Conservation (phyloP, 495 filamentous ascomycete species). For the Neurospora tetrasperma region DNA sequence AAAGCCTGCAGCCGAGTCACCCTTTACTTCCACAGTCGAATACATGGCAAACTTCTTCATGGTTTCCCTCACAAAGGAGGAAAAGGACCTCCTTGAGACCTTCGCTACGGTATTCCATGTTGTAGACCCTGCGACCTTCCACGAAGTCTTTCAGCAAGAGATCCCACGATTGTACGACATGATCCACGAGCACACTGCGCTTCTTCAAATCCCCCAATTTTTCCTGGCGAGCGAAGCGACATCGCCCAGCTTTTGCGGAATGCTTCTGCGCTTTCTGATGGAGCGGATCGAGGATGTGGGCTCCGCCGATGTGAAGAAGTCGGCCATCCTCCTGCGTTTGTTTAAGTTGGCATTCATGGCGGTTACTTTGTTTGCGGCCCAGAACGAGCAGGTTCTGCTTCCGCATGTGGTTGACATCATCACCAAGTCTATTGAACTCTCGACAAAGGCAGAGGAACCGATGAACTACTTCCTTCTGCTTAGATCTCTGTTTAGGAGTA, state of each 20-base stretch:
- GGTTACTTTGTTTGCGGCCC: conserved; percentile 84
- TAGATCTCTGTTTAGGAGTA: conserved; percentile 86
- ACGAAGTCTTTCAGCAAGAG: conserved; percentile 96
- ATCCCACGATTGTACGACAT: conserved; percentile 94
- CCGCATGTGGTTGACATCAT: conserved; percentile 95
- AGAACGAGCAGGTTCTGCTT: conserved; percentile 91
- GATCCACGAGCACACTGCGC: conserved; percentile 91
- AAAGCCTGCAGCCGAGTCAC: conserved; percentile 62
- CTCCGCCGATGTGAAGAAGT: conserved; percentile 78
- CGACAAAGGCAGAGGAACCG: conserved; percentile 88
- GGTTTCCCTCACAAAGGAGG: conserved; percentile 83
- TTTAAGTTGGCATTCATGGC: conserved; percentile 99
- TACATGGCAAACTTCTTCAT: conserved; percentile 90
- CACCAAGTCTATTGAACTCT: conserved; percentile 89
- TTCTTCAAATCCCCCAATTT: conserved; percentile 94
- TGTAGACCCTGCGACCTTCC: conserved; percentile 95
- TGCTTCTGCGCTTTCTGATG: conserved; percentile 97
- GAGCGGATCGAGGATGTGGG: conserved; percentile 90
- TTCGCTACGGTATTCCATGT: conserved; percentile 98
- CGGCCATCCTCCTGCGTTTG: conserved; percentile 81
- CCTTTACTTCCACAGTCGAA: conserved; percentile 69
- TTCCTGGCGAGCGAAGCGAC: conserved; percentile 97
- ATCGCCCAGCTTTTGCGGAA: conserved; percentile 91
- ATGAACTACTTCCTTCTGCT: conserved; percentile 98
- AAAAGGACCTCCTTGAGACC: conserved; percentile 94